A percentile compares a stretch with the other conserved stretches of the same genome.
phyloP scores from a whole-genome alignment of 768 basidiomycete genomes.

The Krasilnikovozyma curviuscula region DNA sequence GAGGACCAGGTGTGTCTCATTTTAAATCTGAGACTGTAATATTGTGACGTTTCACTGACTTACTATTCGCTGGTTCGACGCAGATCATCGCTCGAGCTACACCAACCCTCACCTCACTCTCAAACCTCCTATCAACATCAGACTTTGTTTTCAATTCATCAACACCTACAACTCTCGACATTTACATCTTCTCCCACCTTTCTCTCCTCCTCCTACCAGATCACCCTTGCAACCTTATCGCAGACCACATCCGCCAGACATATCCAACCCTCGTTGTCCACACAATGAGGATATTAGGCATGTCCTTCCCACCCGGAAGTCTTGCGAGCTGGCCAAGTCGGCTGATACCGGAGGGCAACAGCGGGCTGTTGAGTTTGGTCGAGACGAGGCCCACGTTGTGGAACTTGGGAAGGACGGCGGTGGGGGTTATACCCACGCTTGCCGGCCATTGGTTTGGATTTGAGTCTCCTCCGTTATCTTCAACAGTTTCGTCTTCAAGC shows the following conservation, averaged over 20 bases:
- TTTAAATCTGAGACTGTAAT: too few species aligned
- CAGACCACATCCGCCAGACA: slow-evolving; percentile 6
- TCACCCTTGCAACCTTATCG: neutral
- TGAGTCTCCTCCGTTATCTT: too few species aligned
- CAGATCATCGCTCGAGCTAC: slow-evolving; percentile 1
- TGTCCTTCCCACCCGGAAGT: slow-evolving; percentile 9
- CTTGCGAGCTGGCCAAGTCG: slow-evolving; percentile 1
- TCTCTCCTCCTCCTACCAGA: slow-evolving; percentile 9
- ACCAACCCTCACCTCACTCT: slow-evolving; percentile 1
- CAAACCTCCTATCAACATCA: neutral
- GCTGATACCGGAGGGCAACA: neutral
- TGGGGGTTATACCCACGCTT: too few species aligned
- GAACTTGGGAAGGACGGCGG: too few species aligned
- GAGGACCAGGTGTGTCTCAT: slow-evolving; percentile 4
- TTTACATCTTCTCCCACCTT: slow-evolving; percentile 8
- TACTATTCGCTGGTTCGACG: neutral
- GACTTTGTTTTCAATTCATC: slow-evolving; percentile 5
- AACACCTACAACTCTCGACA: slow-evolving; percentile 2
- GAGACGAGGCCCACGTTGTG: too few species aligned
- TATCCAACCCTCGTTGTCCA: slow-evolving; percentile 9
- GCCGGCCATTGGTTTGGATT: too few species aligned
- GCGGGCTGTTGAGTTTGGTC: too few species aligned
- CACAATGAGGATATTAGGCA: slow-evolving; percentile 4
- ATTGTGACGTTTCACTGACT: too few species aligned
- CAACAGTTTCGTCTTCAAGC: too few species aligned